phyloP scores from a whole-genome alignment of 495 filamentous ascomycete species.

The Opeltia flavorubescens region DNA sequence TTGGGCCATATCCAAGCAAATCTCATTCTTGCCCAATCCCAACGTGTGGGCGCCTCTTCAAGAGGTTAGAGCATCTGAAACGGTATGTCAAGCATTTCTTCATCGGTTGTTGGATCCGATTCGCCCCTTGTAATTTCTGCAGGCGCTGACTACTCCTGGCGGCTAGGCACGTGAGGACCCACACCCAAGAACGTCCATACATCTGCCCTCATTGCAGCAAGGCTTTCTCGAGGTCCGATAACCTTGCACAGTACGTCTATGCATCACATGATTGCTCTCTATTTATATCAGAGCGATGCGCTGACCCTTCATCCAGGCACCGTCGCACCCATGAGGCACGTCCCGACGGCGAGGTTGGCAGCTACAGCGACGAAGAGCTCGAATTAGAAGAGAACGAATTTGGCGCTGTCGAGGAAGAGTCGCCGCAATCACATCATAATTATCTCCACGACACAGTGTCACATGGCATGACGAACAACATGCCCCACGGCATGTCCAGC shows the following conservation, averaged over 20 bases:
- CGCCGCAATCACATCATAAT: constrained; percentile 32
- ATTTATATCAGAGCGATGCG: constrained; percentile 8
- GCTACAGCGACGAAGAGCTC: constrained; percentile 61
- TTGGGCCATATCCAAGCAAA: constrained; percentile 92
- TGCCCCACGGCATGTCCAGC: constrained; percentile 29
- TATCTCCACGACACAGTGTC: constrained; percentile 8
- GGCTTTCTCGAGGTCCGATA: constrained; percentile 95
- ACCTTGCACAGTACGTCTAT: constrained; percentile 81
- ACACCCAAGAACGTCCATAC: constrained; percentile 98
- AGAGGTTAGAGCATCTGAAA: constrained; percentile 97
- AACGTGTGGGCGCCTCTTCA: constrained; percentile 92
- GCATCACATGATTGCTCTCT: not conserved
- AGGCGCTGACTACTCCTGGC: constrained; percentile 45
- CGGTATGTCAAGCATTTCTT: constrained; percentile 50
- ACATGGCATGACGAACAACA: constrained; percentile 18
- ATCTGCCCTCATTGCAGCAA: constrained; percentile 95
- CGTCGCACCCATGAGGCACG: constrained; percentile 85
- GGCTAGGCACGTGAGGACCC: constrained; percentile 89
- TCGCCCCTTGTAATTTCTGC: constrained; percentile 33
- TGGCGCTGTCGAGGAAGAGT: constrained; percentile 61
- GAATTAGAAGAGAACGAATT: constrained; percentile 62
- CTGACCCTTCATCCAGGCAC: constrained; percentile 47
- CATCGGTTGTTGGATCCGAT: constrained; percentile 16
- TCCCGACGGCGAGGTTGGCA: constrained; percentile 47
- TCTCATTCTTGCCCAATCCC: constrained; percentile 98